Percentiles rank a stretch among this genome's conserved stretches.
These are phyloP conservation scores for Anthostomella pinea DNA, from an alignment of 2,329 filamentous ascomycete species.

Conservation along the genomic window DNA sequence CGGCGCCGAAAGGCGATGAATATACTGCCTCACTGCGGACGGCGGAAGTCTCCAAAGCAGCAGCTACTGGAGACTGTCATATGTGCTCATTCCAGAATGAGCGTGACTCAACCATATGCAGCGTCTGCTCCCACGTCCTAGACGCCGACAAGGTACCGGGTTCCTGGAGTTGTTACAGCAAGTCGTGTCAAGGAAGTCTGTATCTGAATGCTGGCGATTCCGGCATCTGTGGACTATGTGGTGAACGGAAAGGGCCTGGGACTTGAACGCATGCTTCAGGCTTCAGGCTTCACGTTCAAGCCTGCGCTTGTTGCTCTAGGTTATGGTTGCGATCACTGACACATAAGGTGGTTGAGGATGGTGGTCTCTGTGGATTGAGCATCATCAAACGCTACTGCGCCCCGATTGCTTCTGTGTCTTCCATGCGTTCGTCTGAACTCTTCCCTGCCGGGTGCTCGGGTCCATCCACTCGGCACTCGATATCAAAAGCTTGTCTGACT, in stretches of 20 bases:
- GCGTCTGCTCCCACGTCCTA: conserved; percentile 69
- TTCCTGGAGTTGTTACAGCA: conserved; percentile 63
- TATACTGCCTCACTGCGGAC: no score
- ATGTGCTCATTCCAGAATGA: conserved; percentile 69
- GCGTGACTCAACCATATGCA: conserved; percentile 54
- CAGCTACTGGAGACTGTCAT: conserved; percentile 40
- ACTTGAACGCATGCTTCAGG: conserved; percentile 11
- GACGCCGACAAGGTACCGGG: conserved; percentile 48
- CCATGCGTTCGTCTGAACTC: neutral
- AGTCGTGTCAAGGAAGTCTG: conserved; percentile 49
- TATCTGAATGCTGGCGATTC: conserved; percentile 71
- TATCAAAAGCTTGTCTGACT: no score
- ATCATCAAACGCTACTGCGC: neutral
- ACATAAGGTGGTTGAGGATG: no score
- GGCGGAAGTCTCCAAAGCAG: neutral
- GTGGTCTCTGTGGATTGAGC: neutral
- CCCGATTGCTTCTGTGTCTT: neutral
- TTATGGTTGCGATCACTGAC: no score
- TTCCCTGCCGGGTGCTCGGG: no score
- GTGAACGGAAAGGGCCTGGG: conserved; percentile 33
- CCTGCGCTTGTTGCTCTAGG: no score
- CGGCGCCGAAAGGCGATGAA: no score
- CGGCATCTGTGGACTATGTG: conserved; percentile 69
- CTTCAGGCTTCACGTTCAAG: no score
- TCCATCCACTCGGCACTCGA: no score